Base-by-base conservation (phyloP, 2,329 filamentous ascomycete species). In the Alternaria longipes region DNA sequence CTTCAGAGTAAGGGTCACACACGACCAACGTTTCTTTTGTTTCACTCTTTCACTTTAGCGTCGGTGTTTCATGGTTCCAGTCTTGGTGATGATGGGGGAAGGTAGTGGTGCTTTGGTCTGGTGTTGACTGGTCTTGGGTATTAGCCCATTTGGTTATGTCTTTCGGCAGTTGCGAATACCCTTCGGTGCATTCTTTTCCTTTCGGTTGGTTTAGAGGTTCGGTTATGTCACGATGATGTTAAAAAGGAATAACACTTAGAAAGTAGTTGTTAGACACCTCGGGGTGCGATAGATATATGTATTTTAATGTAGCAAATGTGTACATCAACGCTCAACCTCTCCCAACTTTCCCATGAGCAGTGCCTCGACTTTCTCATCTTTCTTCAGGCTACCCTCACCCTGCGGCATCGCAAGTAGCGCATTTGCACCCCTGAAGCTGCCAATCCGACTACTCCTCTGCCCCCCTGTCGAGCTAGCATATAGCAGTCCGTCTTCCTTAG, bases 391-490 rank as follows among this genome's bases (percentile, higher is more conserved):
- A 6, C 87, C 88, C 34, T 88, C 83, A 3, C 87, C 87, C 36
- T 85, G 83, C 0, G 91, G 91, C 80, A 96, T 81, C 70, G 90
- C 91, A 24, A 98, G 80, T 70, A 99, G 79, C 4, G 91, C 93
- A 82, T 99, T 99, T 3, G 95, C 94, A 20, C 91, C 90, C 63
- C 90, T 91, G 68, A 98, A 84, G 78, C 94, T 98, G 0, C 93
- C 93, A 3, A 99, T 93, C 63, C 89, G 87, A 16, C 92, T 96
- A 77, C 94, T 98, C 53, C 95, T 85, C 82, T 99, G 95, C 3
- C 90, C 89, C 6, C 95, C 95, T 0, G 95, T 99, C 73, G 93
- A 97, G 30, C 82, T 87, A 0, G 93, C 95, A 61, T 87, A 83
- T 49, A 98, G 78, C 8, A 81, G 71, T 0, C 94, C 94, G 70